Evolutionary conservation across 345 rosid genomes (phyloP).

Genomic region (Clarkia xantiana): DNA sequence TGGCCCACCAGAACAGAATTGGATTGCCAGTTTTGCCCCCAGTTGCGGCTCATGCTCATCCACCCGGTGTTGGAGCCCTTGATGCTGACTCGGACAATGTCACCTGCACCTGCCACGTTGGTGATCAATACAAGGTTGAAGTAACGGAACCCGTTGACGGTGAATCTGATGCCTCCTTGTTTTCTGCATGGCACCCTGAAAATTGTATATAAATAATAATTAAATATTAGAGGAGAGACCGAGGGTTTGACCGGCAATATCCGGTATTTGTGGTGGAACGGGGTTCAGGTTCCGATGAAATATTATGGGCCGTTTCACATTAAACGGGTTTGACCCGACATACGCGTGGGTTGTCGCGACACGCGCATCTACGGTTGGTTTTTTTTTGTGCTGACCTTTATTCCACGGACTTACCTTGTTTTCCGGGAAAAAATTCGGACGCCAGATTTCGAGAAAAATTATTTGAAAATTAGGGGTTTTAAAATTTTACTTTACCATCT

Average conservation of each 20-base stretch:
- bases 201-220: not conserved
- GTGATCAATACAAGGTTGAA: constrained; percentile 75
- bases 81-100: constrained; percentile 50
- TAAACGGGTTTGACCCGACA: not conserved
- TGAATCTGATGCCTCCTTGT: constrained; percentile 80
- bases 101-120: constrained; percentile 96
- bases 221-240: not conserved
- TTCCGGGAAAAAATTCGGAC: constrained; percentile 3
- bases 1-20: constrained; percentile 71
- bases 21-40: constrained; percentile 99
- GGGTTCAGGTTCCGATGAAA: not conserved
- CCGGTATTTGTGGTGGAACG: not conserved
- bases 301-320: not conserved
- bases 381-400: not conserved
- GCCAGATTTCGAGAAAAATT: not conserved
- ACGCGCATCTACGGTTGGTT: not conserved
- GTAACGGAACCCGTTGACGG: constrained; percentile 93
- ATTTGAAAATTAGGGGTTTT: not conserved
- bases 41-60: constrained; percentile 86
- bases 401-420: constrained; percentile 5
- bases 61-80: constrained; percentile 66
- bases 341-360: not conserved
- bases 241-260: not conserved
- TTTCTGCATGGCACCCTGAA: constrained; percentile 83
- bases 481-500: no score